phyloP scores from a whole-genome alignment of 306 rosid genomes.

The Quillaja saponaria region DNA sequence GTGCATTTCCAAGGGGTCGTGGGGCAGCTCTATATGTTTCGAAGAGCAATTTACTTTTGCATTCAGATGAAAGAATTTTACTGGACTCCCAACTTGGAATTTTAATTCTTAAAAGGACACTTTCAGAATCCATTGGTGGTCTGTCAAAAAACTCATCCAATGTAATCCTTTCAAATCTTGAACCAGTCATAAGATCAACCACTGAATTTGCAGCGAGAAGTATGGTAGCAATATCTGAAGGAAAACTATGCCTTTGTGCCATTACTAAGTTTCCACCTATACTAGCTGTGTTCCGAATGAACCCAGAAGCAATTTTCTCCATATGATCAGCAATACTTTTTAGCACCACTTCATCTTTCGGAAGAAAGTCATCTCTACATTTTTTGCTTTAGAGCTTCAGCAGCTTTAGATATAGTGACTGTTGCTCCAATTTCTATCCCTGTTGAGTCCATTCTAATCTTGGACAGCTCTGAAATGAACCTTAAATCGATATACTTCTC shows the following conservation, averaged over 20 bases:
- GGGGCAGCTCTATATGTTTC: slow-evolving; percentile 85
- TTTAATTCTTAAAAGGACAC: slow-evolving; percentile 61
- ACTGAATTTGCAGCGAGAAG: slow-evolving; percentile 75
- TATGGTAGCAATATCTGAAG: slow-evolving; percentile 82
- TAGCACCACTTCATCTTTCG: slow-evolving; percentile 47
- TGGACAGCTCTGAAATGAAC: slow-evolving; percentile 56
- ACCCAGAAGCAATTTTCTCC: slow-evolving; percentile 72
- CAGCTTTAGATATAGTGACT: slow-evolving; percentile 62
- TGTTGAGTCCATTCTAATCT: slow-evolving; percentile 45
- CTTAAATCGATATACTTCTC: slow-evolving; percentile 61
- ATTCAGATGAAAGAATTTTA: slow-evolving; percentile 35
- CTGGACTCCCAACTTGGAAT: slow-evolving; percentile 53
- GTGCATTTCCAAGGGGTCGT: slow-evolving; percentile 81
- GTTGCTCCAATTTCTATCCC: slow-evolving; percentile 79
- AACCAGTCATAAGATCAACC: slow-evolving; percentile 56
- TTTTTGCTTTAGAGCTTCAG: slow-evolving; percentile 51
- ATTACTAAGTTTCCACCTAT: slow-evolving; percentile 86
- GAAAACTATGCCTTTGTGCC: slow-evolving; percentile 79
- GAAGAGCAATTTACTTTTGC: slow-evolving; percentile 43
- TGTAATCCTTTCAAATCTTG: slow-evolving; percentile 47
- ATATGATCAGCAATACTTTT: slow-evolving; percentile 61
- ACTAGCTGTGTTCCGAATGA: slow-evolving; percentile 73
- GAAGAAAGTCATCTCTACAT: slow-evolving; percentile 21
- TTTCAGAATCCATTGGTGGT: slow-evolving; percentile 55
- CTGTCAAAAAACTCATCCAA: slow-evolving; percentile 70